Evolutionary conservation across 176 grass and related monocot species (phyloP), one percentile per base, ranked within the genome.

Genomic region (Ananas comosus): DNA sequence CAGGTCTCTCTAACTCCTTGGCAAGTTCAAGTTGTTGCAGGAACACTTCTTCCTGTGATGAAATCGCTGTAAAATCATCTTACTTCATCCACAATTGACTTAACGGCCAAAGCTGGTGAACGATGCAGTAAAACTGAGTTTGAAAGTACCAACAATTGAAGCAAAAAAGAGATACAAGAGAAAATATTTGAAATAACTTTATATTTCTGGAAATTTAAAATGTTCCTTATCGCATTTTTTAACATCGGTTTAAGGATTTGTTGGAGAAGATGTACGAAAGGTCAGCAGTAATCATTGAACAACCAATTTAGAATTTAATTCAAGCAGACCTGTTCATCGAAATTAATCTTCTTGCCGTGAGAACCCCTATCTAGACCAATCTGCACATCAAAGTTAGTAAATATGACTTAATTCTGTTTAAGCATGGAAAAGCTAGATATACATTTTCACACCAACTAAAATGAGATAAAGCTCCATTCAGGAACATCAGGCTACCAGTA

Each of bases 301-400:
- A 54, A 75, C 23, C 9, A 7, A 75, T 14, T 19, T 12, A 66
- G 14, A 51, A 56, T 72, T 70, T 11, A 23, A 70, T 6, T 25
- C 49, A 51, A 70, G 68, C 81, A 73, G 7, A 92, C 94, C 89
- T 97, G 89, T 10, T 88, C 86, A 42, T 61, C 42, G 1, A 92
- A 97, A 58, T 92, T 80, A 71, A 90, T 90, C 51, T 65, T 75
- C 76, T 85, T 92, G 13, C 84, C 89, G 51, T 73, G 84, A n/a
- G 89, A 89, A 77, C 94, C 86, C 70, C 92, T 97, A 77, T 92
- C 86, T 78, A 97, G 59, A 75, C 94, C 89, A 82, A 78, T 92
- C 94, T 92, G 72, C 75, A 83, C 48, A 53, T 51, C 13, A 12
- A 13, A 69, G 5, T n/a, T 19, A 49, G 29, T 50, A 47, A 13